Conservation (phyloP, 2,329 filamentous ascomycete species). For the Albifimbria verrucaria region DNA sequence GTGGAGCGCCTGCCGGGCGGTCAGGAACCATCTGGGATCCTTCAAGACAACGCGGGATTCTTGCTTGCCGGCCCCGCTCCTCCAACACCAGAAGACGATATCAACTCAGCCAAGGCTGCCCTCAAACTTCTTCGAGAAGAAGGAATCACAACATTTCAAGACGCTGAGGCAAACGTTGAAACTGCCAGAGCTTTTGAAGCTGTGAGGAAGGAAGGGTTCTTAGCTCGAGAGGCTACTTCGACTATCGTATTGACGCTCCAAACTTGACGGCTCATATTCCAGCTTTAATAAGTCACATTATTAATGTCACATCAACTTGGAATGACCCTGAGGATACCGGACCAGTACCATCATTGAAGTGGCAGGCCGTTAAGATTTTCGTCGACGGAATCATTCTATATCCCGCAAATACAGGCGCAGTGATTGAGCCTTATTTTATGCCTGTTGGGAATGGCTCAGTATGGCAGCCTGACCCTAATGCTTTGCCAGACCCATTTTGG, state of each 20-base stretch:
- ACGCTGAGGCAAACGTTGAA: conserved; percentile 12
- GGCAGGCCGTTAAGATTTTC: conserved; percentile 23
- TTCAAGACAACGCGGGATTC: conserved; percentile 16
- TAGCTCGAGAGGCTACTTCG: conserved; percentile 20
- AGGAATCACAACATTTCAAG: conserved; percentile 23
- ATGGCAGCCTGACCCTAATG: conserved; percentile 3
- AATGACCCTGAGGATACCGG: conserved; percentile 12
- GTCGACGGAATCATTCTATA: conserved; percentile 24
- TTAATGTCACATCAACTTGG: conserved; percentile 5
- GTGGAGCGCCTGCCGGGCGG: conserved; percentile 20
- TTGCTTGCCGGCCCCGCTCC: conserved; percentile 17
- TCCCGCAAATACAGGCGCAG: conserved; percentile 21
- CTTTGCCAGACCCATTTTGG: conserved; percentile 17
- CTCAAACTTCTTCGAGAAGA: conserved; percentile 22
- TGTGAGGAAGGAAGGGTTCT: conserved; percentile 18
- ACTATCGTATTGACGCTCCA: conserved; percentile 21
- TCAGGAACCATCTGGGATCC: conserved; percentile 19
- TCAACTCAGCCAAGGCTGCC: conserved; percentile 16
- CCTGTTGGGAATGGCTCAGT: conserved; percentile 11
- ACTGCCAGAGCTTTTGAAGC: conserved; percentile 14
- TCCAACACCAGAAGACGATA: conserved; percentile 14
- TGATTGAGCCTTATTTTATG: conserved; percentile 21
- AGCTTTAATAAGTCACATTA: conserved; percentile 10
- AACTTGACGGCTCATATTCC: conserved; percentile 8
- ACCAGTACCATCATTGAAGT: conserved; percentile 19